Base-by-base conservation (phyloP, 148 eudicot species). In the Euryodendron excelsum region DNA sequence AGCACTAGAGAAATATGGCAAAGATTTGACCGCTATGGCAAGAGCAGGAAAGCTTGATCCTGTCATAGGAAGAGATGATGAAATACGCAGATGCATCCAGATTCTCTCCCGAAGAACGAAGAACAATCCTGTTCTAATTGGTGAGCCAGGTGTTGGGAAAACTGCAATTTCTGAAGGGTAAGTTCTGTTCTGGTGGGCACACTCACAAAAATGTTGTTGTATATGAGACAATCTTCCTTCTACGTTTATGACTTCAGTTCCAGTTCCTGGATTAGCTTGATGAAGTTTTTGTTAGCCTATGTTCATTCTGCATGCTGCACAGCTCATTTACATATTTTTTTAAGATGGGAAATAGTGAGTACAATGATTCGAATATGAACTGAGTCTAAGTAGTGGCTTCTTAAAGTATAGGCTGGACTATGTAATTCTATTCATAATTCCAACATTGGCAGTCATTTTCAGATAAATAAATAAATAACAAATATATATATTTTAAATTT, bases 61-160 rank as follows among this genome's bases (percentile, higher is more conserved):
- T 56, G 99, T 93, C 33, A 96, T 96, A 78, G 99, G 99, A 83
- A 90, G 99, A 81, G 99, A 96, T 89, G 99, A 96, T 59, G 99
- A 93, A 76, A 96, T 96, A 81, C 92, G 98, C 18, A 90, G 98
- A 85, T 91, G 98, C 78, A 96, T 96, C 56, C 98, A 93, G 80
- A 96, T 96, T 83, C 94, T 96, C 27, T 93, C 98, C 0, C 88
- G 98, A 83, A 90, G 99, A 86, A 96, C 99, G 0, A 96, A 96
- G 89, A 95, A 93, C 73, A 95, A 95, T 79, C 97, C 99, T 73
- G 97, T 95, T 73, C 86, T 95, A 78, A 95, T 95, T 79, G 99
- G 99, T 52, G 99, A 95, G 84, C 99, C 99, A 70, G 99, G 99
- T 77, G 99, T 95, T 48, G 99, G 99, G 70, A 95, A 95, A 89